Evolutionary conservation across 805 yeast species (phyloP).

Genomic region (Myxozyma vanderwaltii): DNA sequence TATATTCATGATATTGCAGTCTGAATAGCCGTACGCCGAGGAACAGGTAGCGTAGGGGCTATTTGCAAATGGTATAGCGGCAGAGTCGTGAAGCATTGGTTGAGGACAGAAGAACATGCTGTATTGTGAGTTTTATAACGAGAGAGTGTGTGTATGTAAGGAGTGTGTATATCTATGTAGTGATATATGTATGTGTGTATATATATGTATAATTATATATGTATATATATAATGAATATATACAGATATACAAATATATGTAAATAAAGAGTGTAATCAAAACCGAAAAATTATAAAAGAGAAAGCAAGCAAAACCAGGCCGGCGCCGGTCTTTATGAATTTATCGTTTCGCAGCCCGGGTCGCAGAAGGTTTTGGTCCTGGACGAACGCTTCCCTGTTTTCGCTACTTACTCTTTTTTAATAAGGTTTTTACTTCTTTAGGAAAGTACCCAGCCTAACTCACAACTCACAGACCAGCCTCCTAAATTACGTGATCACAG

Average conservation of each 20-base stretch:
- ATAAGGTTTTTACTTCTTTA: neutral
- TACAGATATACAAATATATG: too few species aligned
- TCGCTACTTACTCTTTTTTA: neutral
- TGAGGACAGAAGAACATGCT: slow-evolving; percentile 8
- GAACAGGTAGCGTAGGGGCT: neutral
- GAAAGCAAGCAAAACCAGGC: neutral
- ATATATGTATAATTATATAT: too few species aligned
- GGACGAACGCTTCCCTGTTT: neutral
- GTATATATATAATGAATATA: too few species aligned
- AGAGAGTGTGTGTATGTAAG: neutral
- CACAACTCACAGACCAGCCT: neutral
- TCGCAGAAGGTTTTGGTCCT: neutral
- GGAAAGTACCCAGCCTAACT: neutral
- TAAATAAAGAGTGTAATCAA: neutral
- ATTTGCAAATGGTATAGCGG: slow-evolving; percentile 7
- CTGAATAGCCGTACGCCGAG: slow-evolving; percentile 1
- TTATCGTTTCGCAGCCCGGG: too few species aligned
- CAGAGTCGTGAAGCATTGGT: neutral
- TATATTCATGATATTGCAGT: neutral
- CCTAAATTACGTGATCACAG: neutral
- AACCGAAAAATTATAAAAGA: neutral
- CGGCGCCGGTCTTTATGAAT: too few species aligned
- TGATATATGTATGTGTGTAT: too few species aligned
- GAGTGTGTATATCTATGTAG: too few species aligned
- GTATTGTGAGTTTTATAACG: neutral